Percentiles rank a stretch among this genome's conserved stretches.
Conservation (phyloP, 129 eudicot genomes). For the Mikania micrantha region DNA sequence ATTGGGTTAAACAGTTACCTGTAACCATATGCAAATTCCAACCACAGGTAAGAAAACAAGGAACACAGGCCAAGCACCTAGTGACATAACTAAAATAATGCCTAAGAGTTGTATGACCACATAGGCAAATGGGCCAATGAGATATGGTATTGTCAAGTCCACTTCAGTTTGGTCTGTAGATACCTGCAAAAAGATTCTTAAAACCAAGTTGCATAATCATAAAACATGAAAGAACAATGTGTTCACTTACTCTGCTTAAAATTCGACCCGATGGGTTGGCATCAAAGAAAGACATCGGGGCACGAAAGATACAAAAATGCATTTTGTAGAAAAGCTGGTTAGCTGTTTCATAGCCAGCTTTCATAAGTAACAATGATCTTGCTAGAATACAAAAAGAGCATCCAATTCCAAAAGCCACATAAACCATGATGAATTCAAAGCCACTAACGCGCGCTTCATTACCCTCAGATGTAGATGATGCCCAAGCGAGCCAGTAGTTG, state of each 20-base stretch:
- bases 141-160: conserved; percentile 54
- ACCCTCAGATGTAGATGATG: conserved; percentile 56
- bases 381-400: conserved; percentile 55
- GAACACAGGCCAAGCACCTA: conserved; percentile 88
- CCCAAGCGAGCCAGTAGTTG: conserved; percentile 97
- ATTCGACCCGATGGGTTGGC: conserved; percentile 91
- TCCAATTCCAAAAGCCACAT: conserved; percentile 64
- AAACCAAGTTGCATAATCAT: not conserved
- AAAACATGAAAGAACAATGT: not conserved
- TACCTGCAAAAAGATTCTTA: conserved; percentile 38
- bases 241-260: conserved; percentile 59
- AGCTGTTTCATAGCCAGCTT: conserved; percentile 73
- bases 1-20: conserved; percentile 35
- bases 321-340: conserved; percentile 63
- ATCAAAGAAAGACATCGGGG: conserved; percentile 98
- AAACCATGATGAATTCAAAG: conserved; percentile 54
- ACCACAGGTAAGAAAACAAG: conserved; percentile 65
- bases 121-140: conserved; percentile 43
- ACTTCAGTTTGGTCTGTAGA: conserved; percentile 89
- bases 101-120: conserved; percentile 68
- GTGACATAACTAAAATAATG: conserved; percentile 73
- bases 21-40: conserved; percentile 58
- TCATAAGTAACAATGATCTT: conserved; percentile 44
- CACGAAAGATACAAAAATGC: conserved; percentile 74
- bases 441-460: conserved; percentile 37